Percentiles rank a stretch among this genome's conserved stretches.
Conservation (phyloP, 306 rosid genomes). For the Prunus armeniaca region DNA sequence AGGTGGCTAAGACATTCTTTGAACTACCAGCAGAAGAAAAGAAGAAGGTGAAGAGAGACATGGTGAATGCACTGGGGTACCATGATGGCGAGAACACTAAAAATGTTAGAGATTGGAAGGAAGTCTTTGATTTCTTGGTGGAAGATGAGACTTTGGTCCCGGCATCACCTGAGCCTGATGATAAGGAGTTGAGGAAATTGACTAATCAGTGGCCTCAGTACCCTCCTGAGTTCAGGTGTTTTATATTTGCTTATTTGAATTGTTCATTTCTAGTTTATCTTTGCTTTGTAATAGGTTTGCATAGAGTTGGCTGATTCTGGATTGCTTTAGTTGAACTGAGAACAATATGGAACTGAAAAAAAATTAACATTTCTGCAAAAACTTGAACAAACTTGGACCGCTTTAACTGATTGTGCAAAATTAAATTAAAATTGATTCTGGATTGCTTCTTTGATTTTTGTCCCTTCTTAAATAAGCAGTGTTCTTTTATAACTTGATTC, state of each 20-base stretch:
- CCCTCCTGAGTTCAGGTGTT: constrained; percentile 60
- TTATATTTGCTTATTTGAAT: neutral
- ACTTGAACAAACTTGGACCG: too few species aligned
- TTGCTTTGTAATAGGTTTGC: too few species aligned
- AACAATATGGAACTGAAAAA: neutral
- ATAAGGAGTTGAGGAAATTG: constrained; percentile 38
- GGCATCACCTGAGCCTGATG: constrained; percentile 43
- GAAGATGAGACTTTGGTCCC: constrained; percentile 50
- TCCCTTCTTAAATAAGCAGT: too few species aligned
- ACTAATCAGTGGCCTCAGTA: constrained; percentile 67
- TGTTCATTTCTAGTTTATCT: neutral
- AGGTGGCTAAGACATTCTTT: constrained; percentile 46
- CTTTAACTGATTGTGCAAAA: too few species aligned
- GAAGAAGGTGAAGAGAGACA: constrained; percentile 61
- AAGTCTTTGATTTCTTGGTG: constrained; percentile 72
- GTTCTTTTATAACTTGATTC: too few species aligned
- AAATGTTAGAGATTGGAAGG: constrained; percentile 89
- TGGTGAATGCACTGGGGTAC: constrained; percentile 51
- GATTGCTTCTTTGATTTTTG: too few species aligned
- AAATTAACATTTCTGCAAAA: too few species aligned
- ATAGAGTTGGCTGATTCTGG: neutral
- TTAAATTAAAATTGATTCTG: too few species aligned
- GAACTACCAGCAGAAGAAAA: constrained; percentile 34
- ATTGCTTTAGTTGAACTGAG: neutral
- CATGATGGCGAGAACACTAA: constrained; percentile 75